Evolutionary conservation across 371 early-diverging fungal species (phyloP).

Genomic region (Mitosporidium daphniae): DNA sequence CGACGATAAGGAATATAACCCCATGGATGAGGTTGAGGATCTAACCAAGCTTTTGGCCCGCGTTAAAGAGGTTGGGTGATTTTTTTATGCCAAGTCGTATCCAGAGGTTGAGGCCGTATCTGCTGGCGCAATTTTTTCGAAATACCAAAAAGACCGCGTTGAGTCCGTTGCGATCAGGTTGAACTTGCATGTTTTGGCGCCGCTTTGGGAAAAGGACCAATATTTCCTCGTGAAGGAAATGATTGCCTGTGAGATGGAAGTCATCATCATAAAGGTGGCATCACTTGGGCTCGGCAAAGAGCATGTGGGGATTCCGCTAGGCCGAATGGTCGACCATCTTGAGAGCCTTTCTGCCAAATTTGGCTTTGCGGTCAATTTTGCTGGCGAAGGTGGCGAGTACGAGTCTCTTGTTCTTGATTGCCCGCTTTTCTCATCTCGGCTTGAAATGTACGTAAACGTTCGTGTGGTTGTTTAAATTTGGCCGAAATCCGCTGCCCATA

Average conservation of each 20-base stretch:
- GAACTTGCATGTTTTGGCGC: slow-evolving; percentile 39
- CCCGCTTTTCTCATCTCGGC: slow-evolving; percentile 48
- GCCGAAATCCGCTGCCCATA: too few species aligned
- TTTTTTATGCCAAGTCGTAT: slow-evolving; percentile 8
- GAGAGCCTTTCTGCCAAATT: slow-evolving; percentile 10
- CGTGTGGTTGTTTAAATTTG: neutral
- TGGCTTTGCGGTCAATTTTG: slow-evolving; percentile 46
- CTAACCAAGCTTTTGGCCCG: slow-evolving; percentile 26
- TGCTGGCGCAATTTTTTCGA: slow-evolving; percentile 85
- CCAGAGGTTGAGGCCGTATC: slow-evolving; percentile 58
- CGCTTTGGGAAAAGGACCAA: slow-evolving; percentile 73
- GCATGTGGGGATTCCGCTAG: slow-evolving; percentile 13
- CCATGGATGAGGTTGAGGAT: slow-evolving; percentile 85
- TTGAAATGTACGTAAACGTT: slow-evolving; percentile 7
- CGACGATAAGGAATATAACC: slow-evolving; percentile 13
- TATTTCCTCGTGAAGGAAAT: slow-evolving; percentile 46
- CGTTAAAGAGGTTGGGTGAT: slow-evolving; percentile 13
- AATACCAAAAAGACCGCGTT: slow-evolving; percentile 82
- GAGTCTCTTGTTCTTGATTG: slow-evolving; percentile 85
- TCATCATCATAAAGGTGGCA: slow-evolving; percentile 73
- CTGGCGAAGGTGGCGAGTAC: slow-evolving; percentile 98
- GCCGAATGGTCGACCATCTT: slow-evolving; percentile 27
- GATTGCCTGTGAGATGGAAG: slow-evolving; percentile 39
- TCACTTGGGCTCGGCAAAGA: slow-evolving; percentile 19
- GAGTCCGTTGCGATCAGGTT: slow-evolving; percentile 47